A percentile compares a stretch with the other conserved stretches of the same genome.
These are phyloP conservation scores for Fragaria ananassa DNA, from an alignment of 306 rosid species.

Conservation along the genomic window DNA sequence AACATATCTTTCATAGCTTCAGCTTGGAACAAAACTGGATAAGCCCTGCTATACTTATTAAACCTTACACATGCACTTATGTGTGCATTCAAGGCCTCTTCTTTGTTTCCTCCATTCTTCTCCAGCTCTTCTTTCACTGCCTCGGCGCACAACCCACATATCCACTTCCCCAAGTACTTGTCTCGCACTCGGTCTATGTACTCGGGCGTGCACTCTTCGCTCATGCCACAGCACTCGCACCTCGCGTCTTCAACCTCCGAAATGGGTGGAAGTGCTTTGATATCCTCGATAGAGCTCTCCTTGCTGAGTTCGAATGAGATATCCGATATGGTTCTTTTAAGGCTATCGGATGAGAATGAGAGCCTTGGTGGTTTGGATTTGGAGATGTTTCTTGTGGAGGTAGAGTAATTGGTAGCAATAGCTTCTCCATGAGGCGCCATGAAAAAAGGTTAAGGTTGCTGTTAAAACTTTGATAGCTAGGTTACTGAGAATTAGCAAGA, in stretches of 20 bases:
- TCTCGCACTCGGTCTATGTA: slow-evolving; percentile 64
- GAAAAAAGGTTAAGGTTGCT: background rate
- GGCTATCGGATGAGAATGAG: slow-evolving; percentile 46
- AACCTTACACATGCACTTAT: slow-evolving; percentile 79
- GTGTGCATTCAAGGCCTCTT: slow-evolving; percentile 66
- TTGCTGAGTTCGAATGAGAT: slow-evolving; percentile 62
- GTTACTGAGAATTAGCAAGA: background rate
- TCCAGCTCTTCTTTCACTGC: slow-evolving; percentile 87
- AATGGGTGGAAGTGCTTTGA: slow-evolving; percentile 46
- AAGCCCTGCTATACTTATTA: slow-evolving; percentile 76
- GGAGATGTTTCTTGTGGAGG: slow-evolving; percentile 31
- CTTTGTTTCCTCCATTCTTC: slow-evolving; percentile 75
- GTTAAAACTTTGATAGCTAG: background rate
- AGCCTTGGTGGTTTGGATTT: slow-evolving; percentile 57
- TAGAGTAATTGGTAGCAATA: slow-evolving; percentile 24
- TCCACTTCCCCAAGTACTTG: slow-evolving; percentile 67
- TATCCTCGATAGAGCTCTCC: slow-evolving; percentile 29
- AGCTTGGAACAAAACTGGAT: slow-evolving; percentile 82
- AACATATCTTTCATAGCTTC: slow-evolving; percentile 92
- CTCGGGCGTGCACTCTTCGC: slow-evolving; percentile 86
- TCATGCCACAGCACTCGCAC: slow-evolving; percentile 97
- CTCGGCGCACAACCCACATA: slow-evolving; percentile 82
- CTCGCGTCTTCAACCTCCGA: slow-evolving; percentile 75
- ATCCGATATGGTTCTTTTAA: slow-evolving; percentile 73
- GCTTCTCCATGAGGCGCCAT: slow-evolving; percentile 89